Percentiles rank a stretch among this genome's conserved stretches.
Conservation (phyloP, 768 basidiomycete genomes). For the Coprinellus aureogranulatus region DNA sequence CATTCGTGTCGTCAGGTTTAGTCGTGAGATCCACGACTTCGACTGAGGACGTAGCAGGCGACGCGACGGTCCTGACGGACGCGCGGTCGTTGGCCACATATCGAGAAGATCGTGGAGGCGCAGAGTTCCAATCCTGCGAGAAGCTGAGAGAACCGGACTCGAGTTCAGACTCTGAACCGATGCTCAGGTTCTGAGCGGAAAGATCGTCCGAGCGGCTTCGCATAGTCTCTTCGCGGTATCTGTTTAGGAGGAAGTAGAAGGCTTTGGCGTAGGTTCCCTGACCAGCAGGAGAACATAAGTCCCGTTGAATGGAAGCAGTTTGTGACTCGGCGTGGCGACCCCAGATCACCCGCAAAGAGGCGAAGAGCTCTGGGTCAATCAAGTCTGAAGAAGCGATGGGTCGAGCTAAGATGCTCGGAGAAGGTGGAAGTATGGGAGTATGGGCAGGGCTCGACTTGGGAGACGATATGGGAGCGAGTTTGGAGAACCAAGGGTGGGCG, state of each 20-base stretch:
- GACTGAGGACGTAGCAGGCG: no score
- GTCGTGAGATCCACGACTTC: no score
- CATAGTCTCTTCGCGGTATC: constrained; percentile 62
- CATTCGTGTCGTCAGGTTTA: no score
- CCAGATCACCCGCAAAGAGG: constrained; percentile 82
- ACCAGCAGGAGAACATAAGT: constrained; percentile 68
- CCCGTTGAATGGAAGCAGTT: constrained; percentile 54
- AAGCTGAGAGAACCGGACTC: not conserved
- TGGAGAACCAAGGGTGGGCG: constrained; percentile 77
- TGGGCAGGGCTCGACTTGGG: constrained; percentile 21
- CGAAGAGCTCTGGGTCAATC: constrained; percentile 75
- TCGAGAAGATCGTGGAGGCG: no score
- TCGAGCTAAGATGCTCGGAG: constrained; percentile 63
- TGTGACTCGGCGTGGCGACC: constrained; percentile 62
- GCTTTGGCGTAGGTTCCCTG: constrained; percentile 78
- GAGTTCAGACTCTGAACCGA: constrained; percentile 9
- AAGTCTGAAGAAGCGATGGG: constrained; percentile 66
- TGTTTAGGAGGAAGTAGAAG: constrained; percentile 80
- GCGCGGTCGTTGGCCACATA: no score
- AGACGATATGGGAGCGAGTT: constrained; percentile 39
- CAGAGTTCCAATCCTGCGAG: no score
- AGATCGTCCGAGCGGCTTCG: constrained; percentile 39
- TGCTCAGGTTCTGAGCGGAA: not conserved
- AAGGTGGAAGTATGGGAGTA: constrained; percentile 52
- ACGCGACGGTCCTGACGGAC: no score